Conservation (phyloP, 257 asterid genomes). For the Handroanthus guayacan region DNA sequence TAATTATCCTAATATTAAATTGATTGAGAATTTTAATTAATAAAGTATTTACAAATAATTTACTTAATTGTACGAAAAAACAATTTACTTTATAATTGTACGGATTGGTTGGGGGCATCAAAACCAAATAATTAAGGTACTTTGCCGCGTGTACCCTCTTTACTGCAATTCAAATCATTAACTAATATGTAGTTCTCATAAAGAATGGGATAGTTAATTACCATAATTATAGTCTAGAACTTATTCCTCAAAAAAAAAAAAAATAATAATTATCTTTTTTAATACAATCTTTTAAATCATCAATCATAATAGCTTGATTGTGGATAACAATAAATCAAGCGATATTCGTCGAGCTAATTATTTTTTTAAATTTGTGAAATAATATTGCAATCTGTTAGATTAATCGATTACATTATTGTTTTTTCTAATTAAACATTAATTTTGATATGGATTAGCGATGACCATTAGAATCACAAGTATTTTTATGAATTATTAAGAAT, state of each 20-base stretch:
- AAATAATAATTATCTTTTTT: neutral
- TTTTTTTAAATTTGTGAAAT: neutral
- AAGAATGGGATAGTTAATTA: neutral
- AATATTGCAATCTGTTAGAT: neutral
- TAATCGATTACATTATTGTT: neutral
- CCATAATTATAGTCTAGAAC: neutral
- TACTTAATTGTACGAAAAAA: too few relatives aligned
- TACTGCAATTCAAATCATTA: conserved; percentile 6
- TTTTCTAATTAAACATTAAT: too few relatives aligned
- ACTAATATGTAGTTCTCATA: neutral
- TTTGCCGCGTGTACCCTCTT: too few relatives aligned
- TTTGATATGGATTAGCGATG: too few relatives aligned
- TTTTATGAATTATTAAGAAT: too few relatives aligned
- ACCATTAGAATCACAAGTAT: too few relatives aligned
- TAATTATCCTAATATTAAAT: too few relatives aligned
- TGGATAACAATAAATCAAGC: neutral
- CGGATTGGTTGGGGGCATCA: neutral
- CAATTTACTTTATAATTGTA: neutral
- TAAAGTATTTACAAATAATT: neutral
- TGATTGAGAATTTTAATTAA: neutral
- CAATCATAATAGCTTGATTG: neutral
- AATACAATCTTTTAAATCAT: neutral
- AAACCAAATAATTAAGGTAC: neutral
- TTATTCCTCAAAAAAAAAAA: neutral
- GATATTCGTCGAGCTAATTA: conserved; percentile 4